phyloP scores from a whole-genome alignment of 2,329 filamentous ascomycete species.

The Fusarium sp. region DNA sequence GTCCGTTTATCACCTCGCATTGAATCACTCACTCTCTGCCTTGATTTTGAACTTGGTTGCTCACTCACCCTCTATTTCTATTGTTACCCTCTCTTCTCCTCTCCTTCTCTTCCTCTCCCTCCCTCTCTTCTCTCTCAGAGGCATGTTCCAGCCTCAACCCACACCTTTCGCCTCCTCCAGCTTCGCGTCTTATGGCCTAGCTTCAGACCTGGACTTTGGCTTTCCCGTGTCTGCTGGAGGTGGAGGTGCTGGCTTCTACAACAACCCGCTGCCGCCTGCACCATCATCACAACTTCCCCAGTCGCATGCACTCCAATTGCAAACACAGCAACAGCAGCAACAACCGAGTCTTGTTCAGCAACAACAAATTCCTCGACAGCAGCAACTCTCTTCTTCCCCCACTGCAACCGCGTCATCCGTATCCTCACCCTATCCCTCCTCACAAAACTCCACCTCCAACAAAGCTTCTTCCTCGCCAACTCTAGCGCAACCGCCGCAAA shows the following conservation, averaged over 20 bases:
- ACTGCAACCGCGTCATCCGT: constrained; percentile 11
- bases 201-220: constrained; percentile 41
- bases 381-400: constrained; percentile 16
- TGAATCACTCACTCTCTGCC: constrained; percentile 22
- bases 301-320: constrained; percentile 21
- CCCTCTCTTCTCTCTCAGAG: constrained; percentile 32
- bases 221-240: constrained; percentile 39
- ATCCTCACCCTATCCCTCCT: constrained; percentile 31
- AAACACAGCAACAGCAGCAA: constrained; percentile 24
- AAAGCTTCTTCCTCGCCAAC: constrained; percentile 27
- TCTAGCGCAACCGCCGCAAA: constrained; percentile 26
- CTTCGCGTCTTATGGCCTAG: constrained; percentile 52
- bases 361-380: constrained; percentile 9
- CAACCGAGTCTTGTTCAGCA: constrained; percentile 12
- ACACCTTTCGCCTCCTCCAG: constrained; percentile 57
- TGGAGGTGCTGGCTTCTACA: constrained; percentile 36
- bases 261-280: constrained; percentile 23
- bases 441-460: constrained; percentile 27
- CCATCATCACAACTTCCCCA: constrained; percentile 12
- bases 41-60: background rate
- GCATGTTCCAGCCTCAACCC: constrained; percentile 65
- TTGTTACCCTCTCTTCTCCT: background rate
- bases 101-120: background rate
- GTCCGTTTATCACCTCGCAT: background rate
- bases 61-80: constrained; percentile 7